Base-by-base conservation (phyloP, 1,139 yeast genomes). In the Debaryomyces psychrophilus region DNA sequence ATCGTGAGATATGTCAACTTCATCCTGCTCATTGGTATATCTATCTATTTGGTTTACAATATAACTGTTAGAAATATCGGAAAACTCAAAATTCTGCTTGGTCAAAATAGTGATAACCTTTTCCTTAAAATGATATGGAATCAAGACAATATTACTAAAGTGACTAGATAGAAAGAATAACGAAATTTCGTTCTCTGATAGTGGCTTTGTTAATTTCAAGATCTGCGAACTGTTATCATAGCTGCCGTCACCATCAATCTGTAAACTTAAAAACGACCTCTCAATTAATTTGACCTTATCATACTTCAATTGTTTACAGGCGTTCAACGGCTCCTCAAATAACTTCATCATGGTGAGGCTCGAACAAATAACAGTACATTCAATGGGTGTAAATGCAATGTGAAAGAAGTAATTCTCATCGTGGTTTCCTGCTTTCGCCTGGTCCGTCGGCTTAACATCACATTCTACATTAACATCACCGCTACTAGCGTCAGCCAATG, bases 141-240 rank as follows among this genome's bases (percentile, higher is more conserved):
- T 75, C 34, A 85, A 67, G n/a, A 85, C 86, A 42, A 82, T 79
- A 61, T 85, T 87, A 44, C 84, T 77, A 56, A 82, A 83, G 63
- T 85, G 86, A 35, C 85, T 82, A 11, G 85, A 79, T 35, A 85
- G 63, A 62, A 84, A 85, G 58, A 83, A 83, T 28, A 85, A 68
- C 2, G 89, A 74, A 29, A 85, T 81, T 12, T 73, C 73, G 44
- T 82, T 81, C 31, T 73, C 71, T 0, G 87, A 77, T 17, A 85
- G 65, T 2, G 90, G 90, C 43, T 75, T 72, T 1, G 87, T 82
- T 26, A 85, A 65, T 48, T 80, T 81, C 44, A 85, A 60, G 8
- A 85, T 83, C 37, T 84, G 66, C 34, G 77, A 67, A 31, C 83
- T 82, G 47, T 75, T 64, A 54, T 70, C 82, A 53, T 73, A 76